Evolutionary conservation across 2,329 filamentous ascomycete genomes (phyloP).

Genomic region (Pseudonectria buxi): DNA sequence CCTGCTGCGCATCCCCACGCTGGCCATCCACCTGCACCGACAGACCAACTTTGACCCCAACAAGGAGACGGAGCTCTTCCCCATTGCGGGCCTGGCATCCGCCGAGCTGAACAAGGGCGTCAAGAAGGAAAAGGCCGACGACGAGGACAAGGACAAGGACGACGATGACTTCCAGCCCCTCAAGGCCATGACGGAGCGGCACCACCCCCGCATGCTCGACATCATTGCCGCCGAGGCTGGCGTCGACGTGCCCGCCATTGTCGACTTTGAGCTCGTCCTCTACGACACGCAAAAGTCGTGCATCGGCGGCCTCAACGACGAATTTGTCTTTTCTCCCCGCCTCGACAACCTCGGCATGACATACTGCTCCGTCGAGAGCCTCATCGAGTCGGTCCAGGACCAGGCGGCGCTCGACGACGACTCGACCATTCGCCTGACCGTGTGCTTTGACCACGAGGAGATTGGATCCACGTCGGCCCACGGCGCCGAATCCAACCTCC

Average conservation of each 20-base stretch:
- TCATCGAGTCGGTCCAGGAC: constrained; percentile 70
- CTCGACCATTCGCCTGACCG: constrained; percentile 77
- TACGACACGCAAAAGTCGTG: constrained; percentile 92
- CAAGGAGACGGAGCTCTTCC: constrained; percentile 93
- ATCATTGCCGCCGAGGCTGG: constrained; percentile 75
- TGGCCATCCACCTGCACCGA: constrained; percentile 90
- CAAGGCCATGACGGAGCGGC: constrained; percentile 69
- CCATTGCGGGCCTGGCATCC: constrained; percentile 80
- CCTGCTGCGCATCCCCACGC: constrained; percentile 82
- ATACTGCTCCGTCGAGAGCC: constrained; percentile 79
- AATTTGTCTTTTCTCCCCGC: constrained; percentile 93
- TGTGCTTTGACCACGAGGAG: constrained; percentile 96
- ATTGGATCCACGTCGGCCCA: constrained; percentile 90
- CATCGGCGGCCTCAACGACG: constrained; percentile 83
- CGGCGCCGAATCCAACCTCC: constrained; percentile 85
- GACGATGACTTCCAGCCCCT: constrained; percentile 64
- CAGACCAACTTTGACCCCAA: constrained; percentile 85
- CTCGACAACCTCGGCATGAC: constrained; percentile 97
- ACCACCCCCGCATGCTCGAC: constrained; percentile 82
- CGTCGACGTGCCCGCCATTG: constrained; percentile 61
- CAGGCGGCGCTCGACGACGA: constrained; percentile 65
- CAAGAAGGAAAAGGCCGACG: constrained; percentile 38
- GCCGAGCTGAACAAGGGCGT: constrained; percentile 79
- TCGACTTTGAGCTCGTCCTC: constrained; percentile 95
- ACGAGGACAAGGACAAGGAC: constrained; percentile 27